Percentiles rank a stretch among this genome's conserved stretches.
Conservation (phyloP, 768 basidiomycete genomes). For the Crepidotus variabilis region DNA sequence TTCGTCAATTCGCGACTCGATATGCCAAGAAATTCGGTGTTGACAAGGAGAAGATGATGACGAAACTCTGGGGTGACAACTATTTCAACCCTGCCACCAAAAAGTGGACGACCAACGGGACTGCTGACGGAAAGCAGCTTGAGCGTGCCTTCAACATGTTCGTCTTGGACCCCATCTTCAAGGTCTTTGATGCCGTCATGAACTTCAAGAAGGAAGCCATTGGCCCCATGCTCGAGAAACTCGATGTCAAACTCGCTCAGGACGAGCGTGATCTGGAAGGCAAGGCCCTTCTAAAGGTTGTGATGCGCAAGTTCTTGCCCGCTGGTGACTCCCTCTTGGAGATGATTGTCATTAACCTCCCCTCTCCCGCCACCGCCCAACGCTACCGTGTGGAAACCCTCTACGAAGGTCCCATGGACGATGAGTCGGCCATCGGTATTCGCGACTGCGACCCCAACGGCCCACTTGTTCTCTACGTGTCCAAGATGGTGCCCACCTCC, state of each 20-base stretch:
- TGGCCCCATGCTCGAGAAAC: slow-evolving; percentile 86
- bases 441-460: slow-evolving; percentile 96
- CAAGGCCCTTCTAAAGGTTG: slow-evolving; percentile 91
- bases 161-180: slow-evolving; percentile 99
- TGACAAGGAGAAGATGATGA: slow-evolving; percentile 98
- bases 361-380: slow-evolving; percentile 96
- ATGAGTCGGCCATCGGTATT: slow-evolving; percentile 98
- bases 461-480: slow-evolving; percentile 96
- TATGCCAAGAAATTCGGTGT: slow-evolving; percentile 99
- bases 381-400: slow-evolving; percentile 99
- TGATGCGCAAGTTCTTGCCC: slow-evolving; percentile 99
- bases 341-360: slow-evolving; percentile 99
- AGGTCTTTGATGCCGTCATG: slow-evolving; percentile 97
- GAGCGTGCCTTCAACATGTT: slow-evolving; percentile 99
- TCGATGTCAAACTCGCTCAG: slow-evolving; percentile 82
- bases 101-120: slow-evolving; percentile 89
- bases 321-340: slow-evolving; percentile 98
- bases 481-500: slow-evolving; percentile 99
- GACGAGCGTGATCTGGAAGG: slow-evolving; percentile 94
- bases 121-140: slow-evolving; percentile 83
- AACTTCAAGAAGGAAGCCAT: slow-evolving; percentile 97
- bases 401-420: slow-evolving; percentile 99
- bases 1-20: slow-evolving; percentile 91
- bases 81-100: slow-evolving; percentile 96
- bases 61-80: slow-evolving; percentile 98